Base-by-base conservation (phyloP, 2,329 filamentous ascomycete species). In the Ascomycota sp. region DNA sequence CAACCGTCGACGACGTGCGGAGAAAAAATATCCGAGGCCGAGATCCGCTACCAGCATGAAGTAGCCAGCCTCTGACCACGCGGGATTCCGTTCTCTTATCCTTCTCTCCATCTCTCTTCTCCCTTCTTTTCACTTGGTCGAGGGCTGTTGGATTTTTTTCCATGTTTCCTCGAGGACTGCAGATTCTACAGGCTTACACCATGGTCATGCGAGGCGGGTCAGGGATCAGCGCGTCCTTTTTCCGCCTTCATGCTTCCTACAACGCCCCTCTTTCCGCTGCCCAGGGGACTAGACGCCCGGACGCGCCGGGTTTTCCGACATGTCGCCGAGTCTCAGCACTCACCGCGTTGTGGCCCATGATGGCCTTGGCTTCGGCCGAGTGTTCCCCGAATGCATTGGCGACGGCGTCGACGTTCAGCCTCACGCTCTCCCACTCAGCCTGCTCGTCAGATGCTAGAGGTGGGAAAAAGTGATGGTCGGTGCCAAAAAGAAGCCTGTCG, bases 401-500 rank as follows among this genome's bases (percentile, higher is more conserved):
- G n/a, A 75, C 68, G 5, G 69, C 69, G 5, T 55, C 48, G 1
- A 50, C 52, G 34, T 62, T 63, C 38, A 57, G 34, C 29, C 47
- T 65, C 4, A 80, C 74, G 43, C 75, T 81, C 42, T 73, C 63
- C 75, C 76, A 82, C 41, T 73, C 63, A 23, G 61, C 64, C 37
- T 67, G 59, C 33, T 70, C 69, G 29, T 72, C 68, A 23, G 54
- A 59, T 21, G 61, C 63, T 12, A 83, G 51, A 1, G 78, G 78
- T n/a, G 79, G 79, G 50, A 86, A 86, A 55, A 86, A 85, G 0
- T 79, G 79, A 47, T 85, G 76, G 46, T 85, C 79, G 0, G 78
- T 85, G 19, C 78, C 80, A 52, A 86, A 86, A 59, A 86, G 66
- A 30, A 86, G 52, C 34, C 77, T 61, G 40, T 83, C 77, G 1